Evolutionary conservation across 106 monocot species (phyloP), one percentile per base, ranked within the genome.

Genomic region (Dioscorea dumetorum): DNA sequence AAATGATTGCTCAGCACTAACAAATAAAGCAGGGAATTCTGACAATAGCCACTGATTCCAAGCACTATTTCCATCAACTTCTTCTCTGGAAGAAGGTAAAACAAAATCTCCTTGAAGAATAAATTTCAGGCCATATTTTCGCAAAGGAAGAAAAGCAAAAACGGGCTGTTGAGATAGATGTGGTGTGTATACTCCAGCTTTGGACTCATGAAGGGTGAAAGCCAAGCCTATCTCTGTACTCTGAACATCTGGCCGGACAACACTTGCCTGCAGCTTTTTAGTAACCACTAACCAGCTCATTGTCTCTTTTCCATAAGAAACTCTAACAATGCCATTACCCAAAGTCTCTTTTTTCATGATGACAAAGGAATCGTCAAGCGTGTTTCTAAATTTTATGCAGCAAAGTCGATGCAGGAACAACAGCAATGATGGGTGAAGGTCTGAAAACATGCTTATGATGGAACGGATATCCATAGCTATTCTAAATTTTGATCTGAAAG

Each of bases 1-100:
- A 58, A 99, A 99, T 24, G 81, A 87, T 58, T 73, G 74, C 68
- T 83, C 73, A 49, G 93, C 84, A 66, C 60, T 68, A 76, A 99
- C 78, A 85, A 93, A 99, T 22, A 99, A 70, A 58, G 69, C 41
- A 79, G 99, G 99, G 56, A 87, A 85, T 69, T 99, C 87, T 16
- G 99, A 85, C 63, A 99, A 81, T 33, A 99, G 80, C 99, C 93
- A 99, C 75, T 93, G 99, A 64, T 99, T 99, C 99, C 99, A 99
- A 20, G 99, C 90, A 85, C 87, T 93, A 73, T 90, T 70, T 63
- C 85, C 88, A 79, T 93, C 93, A 15, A 99, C 89, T 82, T 99
- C 99, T 78, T 99, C 99, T 81, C 99, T 89, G 22, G 99, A 99
- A 72, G 99, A 90, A 75, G 99, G 93, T 64, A 99, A 72, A 67